Evolutionary conservation across 345 rosid species (phyloP).

Genomic region (Brassica napus): DNA sequence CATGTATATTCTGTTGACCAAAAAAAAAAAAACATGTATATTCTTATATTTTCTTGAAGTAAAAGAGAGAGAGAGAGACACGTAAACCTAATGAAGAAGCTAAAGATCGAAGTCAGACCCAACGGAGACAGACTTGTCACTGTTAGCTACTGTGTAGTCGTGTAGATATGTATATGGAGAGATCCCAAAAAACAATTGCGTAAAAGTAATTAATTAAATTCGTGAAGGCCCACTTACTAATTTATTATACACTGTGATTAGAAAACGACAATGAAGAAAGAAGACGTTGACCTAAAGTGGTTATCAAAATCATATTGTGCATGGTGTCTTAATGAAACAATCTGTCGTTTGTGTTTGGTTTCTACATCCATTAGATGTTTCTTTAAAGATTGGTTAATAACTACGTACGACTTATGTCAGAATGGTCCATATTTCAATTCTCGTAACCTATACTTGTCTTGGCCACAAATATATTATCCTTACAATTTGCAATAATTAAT

Average conservation of each 20-base stretch:
- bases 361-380: constrained; percentile 7
- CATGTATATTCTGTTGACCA: background rate
- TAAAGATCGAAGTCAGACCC: constrained; percentile 9
- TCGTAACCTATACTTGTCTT: background rate
- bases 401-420: constrained; percentile 15
- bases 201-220: constrained; percentile 3
- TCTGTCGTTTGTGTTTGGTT: constrained; percentile 34
- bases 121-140: constrained; percentile 23
- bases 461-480: constrained; percentile 20
- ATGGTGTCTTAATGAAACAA: constrained; percentile 19
- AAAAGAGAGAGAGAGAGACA: background rate
- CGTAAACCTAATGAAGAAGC: constrained; percentile 17
- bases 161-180: constrained; percentile 1
- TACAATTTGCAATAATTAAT: background rate
- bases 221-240: background rate
- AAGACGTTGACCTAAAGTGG: constrained; percentile 34
- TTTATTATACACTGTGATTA: constrained; percentile 7
- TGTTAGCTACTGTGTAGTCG: constrained; percentile 3
- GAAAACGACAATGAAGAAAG: constrained; percentile 30
- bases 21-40: background rate
- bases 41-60: background rate
- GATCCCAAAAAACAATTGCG: constrained; percentile 4
- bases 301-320: constrained; percentile 24
- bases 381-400: constrained; percentile 2
- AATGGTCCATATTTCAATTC: background rate